Percentiles rank a stretch among this genome's conserved stretches.
Evolutionary conservation across 148 eudicot species (phyloP).

Genomic region (Euryodendron excelsum): DNA sequence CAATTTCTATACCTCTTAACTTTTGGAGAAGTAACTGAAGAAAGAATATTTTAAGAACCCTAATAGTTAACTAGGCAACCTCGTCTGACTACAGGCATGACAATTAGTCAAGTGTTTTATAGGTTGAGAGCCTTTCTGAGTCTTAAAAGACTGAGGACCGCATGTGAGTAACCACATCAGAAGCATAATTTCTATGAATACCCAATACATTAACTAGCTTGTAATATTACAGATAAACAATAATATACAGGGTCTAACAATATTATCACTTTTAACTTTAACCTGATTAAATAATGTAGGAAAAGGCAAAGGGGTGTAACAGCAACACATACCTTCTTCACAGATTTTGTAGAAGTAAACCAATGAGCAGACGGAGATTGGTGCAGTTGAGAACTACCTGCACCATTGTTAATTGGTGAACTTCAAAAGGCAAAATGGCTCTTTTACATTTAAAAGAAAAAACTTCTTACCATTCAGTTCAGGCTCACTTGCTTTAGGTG

Average conservation of each 20-base stretch:
- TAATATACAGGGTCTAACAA: too few species aligned
- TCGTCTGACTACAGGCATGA: not conserved
- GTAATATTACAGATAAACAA: not conserved
- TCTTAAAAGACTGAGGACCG: not conserved
- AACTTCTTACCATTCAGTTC: constrained; percentile 49
- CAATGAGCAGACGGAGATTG: constrained; percentile 53
- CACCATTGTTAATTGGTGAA: constrained; percentile 16
- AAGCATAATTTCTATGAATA: not conserved
- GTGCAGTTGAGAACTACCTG: constrained; percentile 48
- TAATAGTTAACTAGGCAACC: not conserved
- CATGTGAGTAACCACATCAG: not conserved
- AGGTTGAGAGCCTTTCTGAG: not conserved
- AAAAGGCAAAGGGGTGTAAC: not conserved
- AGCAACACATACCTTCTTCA: constrained; percentile 51
- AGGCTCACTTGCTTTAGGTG: constrained; percentile 38
- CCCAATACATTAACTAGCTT: not conserved
- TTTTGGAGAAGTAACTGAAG: not conserved
- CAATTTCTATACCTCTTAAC: not conserved
- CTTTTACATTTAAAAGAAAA: not conserved
- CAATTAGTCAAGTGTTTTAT: not conserved
- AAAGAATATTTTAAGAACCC: not conserved
- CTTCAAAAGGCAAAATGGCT: not conserved
- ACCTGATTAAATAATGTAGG: not conserved
- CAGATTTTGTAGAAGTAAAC: constrained; percentile 68
- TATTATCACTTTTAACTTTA: not conserved